phyloP scores from a whole-genome alignment of 1,284 basidiomycete genomes.

The Austroboletus niveus region DNA sequence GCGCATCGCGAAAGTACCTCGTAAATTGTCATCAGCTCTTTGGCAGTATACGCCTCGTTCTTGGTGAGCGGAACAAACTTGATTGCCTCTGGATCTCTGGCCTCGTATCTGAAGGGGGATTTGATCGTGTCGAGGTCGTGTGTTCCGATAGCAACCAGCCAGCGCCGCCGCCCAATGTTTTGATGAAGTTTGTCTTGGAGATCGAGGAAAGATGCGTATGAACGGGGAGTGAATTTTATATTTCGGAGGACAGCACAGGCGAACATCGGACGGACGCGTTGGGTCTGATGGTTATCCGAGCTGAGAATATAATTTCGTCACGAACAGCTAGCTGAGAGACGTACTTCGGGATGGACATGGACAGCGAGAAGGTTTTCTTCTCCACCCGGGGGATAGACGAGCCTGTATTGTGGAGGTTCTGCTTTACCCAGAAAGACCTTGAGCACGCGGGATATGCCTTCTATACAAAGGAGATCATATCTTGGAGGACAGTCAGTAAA shows the following conservation, averaged over 20 bases:
- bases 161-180: slow-evolving; percentile 89
- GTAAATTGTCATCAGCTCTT: slow-evolving; percentile 82
- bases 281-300: slow-evolving; percentile 48
- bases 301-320: not conserved
- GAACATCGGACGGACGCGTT: slow-evolving; percentile 86
- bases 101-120: slow-evolving; percentile 91
- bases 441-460: slow-evolving; percentile 90
- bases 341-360: slow-evolving; percentile 68
- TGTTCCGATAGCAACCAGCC: slow-evolving; percentile 95
- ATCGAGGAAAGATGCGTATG: slow-evolving; percentile 97
- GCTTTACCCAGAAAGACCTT: slow-evolving; percentile 81
- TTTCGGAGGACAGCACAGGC: slow-evolving; percentile 91
- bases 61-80: slow-evolving; percentile 77
- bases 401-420: slow-evolving; percentile 69
- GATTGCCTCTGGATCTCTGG: slow-evolving; percentile 83
- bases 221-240: slow-evolving; percentile 83
- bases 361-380: slow-evolving; percentile 66
- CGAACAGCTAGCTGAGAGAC: slow-evolving; percentile 20
- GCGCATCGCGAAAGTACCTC: slow-evolving; percentile 56
- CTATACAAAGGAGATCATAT: slow-evolving; percentile 97
- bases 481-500: slow-evolving; percentile 42
- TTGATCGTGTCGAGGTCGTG: slow-evolving; percentile 93
- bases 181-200: slow-evolving; percentile 98
- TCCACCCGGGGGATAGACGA: slow-evolving; percentile 66
- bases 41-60: slow-evolving; percentile 60